Conservation (phyloP, 768 basidiomycete genomes). For the Tephrocybe sp. region DNA sequence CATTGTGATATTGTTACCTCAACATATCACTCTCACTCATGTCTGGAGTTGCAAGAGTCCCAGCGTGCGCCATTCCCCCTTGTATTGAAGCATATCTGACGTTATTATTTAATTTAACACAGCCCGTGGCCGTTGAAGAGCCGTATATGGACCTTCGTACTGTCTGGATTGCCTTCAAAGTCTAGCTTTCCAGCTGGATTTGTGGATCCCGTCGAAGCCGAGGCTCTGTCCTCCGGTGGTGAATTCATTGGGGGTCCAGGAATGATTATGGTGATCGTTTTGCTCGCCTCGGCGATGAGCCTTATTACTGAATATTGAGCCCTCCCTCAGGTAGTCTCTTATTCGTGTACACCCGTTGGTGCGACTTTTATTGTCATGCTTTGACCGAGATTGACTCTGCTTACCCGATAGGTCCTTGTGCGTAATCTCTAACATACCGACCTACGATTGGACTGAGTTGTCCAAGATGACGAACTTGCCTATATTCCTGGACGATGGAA, state of each 20-base stretch:
- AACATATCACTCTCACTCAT: no score
- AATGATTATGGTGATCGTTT: conserved; percentile 20
- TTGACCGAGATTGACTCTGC: background rate
- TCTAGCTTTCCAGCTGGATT: conserved; percentile 31
- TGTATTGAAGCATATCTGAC: no score
- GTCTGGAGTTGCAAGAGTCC: conserved; percentile 20
- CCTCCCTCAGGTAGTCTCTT: conserved; percentile 26
- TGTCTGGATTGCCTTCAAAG: conserved; percentile 18
- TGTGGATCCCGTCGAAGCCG: conserved; percentile 23
- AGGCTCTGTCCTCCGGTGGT: conserved; percentile 24
- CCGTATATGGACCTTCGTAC: conserved; percentile 24
- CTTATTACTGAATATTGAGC: background rate
- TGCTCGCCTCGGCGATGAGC: no score
- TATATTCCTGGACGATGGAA: conserved; percentile 34
- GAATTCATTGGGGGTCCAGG: conserved; percentile 30
- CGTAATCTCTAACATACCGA: background rate
- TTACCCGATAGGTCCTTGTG: conserved; percentile 25
- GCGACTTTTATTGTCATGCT: background rate
- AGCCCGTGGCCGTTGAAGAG: conserved; percentile 32
- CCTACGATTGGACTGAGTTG: background rate
- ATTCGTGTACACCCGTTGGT: conserved; percentile 32
- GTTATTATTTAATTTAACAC: no score
- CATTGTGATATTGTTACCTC: no score
- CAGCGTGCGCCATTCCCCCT: conserved; percentile 11
- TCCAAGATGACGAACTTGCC: conserved; percentile 30